These are phyloP conservation scores for Postia placenta DNA, from an alignment of 768 basidiomycete species.

Conservation along the genomic window DNA sequence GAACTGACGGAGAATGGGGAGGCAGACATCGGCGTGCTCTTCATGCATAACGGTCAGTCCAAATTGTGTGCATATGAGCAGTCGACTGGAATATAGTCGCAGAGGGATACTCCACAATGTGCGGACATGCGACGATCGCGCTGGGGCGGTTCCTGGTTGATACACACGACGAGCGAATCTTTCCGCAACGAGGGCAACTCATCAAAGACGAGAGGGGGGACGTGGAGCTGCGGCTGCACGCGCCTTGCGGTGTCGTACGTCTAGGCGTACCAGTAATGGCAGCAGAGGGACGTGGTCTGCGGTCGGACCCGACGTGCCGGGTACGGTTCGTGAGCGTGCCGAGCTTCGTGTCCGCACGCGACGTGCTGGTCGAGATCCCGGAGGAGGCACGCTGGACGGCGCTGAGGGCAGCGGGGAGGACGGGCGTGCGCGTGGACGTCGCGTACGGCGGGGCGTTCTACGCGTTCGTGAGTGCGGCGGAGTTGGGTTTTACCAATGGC, in stretches of 20 bases:
- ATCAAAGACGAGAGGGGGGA: constrained; percentile 16
- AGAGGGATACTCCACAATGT: constrained; percentile 40
- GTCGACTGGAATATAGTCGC: not conserved
- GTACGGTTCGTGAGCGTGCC: constrained; percentile 32
- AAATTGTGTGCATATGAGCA: not conserved
- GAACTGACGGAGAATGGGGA: constrained; percentile 26
- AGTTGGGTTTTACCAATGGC: constrained; percentile 29
- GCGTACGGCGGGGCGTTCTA: constrained; percentile 37
- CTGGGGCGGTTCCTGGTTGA: constrained; percentile 35
- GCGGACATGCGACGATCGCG: constrained; percentile 36
- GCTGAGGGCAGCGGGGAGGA: constrained; percentile 10
- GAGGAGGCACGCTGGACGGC: constrained; percentile 21
- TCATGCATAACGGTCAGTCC: constrained; percentile 34
- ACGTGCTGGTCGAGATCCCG: constrained; percentile 26
- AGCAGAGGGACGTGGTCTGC: constrained; percentile 6
- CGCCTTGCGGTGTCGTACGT: constrained; percentile 32
- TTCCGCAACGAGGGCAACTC: constrained; percentile 24
- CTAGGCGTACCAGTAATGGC: constrained; percentile 24
- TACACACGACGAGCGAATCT: constrained; percentile 26
- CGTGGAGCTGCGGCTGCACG: constrained; percentile 27
- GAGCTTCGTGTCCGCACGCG: constrained; percentile 26
- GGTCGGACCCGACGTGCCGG: constrained; percentile 23
- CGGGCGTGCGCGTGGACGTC: constrained; percentile 25
- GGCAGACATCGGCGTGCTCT: constrained; percentile 37
- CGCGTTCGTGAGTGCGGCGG: constrained; percentile 27